These are phyloP conservation scores for Mallotus japonicus DNA, from an alignment of 441 rosid genomes.

Conservation along the genomic window DNA sequence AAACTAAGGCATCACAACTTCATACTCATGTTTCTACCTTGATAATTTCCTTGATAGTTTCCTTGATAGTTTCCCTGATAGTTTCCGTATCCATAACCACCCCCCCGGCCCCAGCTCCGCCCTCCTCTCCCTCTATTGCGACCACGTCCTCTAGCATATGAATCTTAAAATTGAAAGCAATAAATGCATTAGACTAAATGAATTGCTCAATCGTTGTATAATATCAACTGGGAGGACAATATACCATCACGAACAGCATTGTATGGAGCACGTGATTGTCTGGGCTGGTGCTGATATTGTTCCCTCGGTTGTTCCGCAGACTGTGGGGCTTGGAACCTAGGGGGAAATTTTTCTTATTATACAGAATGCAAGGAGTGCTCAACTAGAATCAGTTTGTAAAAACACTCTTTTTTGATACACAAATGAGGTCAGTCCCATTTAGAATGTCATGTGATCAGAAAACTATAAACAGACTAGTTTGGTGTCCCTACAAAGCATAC, in stretches of 20 bases:
- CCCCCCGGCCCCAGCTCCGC: conserved; percentile 58
- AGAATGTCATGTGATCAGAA: background rate
- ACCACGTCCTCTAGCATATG: conserved; percentile 69
- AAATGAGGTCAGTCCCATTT: background rate
- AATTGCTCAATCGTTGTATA: conserved; percentile 5
- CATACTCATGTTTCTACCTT: conserved; percentile 14
- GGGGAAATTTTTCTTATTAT: conserved; percentile 12
- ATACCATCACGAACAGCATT: conserved; percentile 65
- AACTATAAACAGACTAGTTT: background rate
- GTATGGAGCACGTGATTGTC: conserved; percentile 44
- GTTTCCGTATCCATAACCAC: conserved; percentile 67
- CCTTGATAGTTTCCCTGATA: conserved; percentile 59
- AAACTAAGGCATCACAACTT: background rate
- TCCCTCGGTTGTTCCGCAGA: conserved; percentile 50
- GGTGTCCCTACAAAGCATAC: background rate
- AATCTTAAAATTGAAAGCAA: conserved; percentile 43
- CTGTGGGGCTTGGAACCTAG: conserved; percentile 83
- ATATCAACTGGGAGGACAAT: conserved; percentile 10
- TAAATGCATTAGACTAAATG: conserved; percentile 11
- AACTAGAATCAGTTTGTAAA: background rate
- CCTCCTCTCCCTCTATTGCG: conserved; percentile 90
- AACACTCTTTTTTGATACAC: background rate
- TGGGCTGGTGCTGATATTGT: conserved; percentile 51
- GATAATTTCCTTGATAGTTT: conserved; percentile 52
- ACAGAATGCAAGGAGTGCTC: background rate